Evolutionary conservation across 768 basidiomycete genomes (phyloP), one percentile per base, ranked within the genome.

Genomic region (Cantharellus cinnabarinus): DNA sequence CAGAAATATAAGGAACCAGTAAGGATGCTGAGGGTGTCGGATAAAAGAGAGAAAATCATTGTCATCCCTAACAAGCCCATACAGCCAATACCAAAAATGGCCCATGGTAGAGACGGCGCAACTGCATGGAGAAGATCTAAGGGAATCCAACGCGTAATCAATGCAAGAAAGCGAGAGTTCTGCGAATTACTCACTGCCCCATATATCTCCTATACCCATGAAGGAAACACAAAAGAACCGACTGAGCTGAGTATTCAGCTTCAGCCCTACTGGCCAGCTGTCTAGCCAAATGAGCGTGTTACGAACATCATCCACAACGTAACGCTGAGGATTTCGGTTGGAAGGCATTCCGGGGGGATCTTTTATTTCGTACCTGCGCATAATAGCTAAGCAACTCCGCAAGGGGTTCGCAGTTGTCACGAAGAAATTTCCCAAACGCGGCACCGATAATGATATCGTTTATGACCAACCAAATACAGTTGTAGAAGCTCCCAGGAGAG

Each of bases 231-330:
- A 79, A 65, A 89, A 85, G 67, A 95, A 85, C 35, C 75, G 73
- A 64, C 89, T 88, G n/a, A 99, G 76, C 64, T 97, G 88, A 0
- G 89, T 88, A 66, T 98, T 98, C 57, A 99, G 80, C 70, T 99
- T 99, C 44, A 99, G 71, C 0, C 95, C 94, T 1, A 83, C 90
- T 0, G 94, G 94, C 94, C 94, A 98, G 61, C 85, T 80, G 67
- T 95, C 85, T 7, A 99, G 75, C 93, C 91, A 97, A 1, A 74
- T 64, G 2, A 97, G 73, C 0, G 76, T 73, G 14, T 71, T 70
- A 50, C 77, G 75, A 4, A 84, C 67, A 54, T 71, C 70, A 2
- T 72, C 66, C 3, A 84, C 71, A 1, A 81, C 66, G 61, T 73
- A 70, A 1, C 40, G 51, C 72, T 75, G 37, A 3, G 2, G 2